Conservation (phyloP, 2,329 filamentous ascomycete species). For the Amylocarpus encephaloides region DNA sequence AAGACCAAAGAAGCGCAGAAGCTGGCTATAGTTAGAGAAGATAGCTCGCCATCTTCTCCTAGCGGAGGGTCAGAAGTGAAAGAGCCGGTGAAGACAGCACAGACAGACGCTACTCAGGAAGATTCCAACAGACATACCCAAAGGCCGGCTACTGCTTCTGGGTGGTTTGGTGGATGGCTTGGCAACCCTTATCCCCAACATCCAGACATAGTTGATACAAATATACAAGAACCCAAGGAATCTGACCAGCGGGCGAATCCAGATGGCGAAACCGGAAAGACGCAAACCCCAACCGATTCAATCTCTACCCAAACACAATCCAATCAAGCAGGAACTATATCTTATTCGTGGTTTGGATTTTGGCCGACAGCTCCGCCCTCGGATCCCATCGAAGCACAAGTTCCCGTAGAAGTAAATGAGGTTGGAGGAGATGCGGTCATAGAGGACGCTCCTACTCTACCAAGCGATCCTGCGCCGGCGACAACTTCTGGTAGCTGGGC, state of each 20-base stretch:
- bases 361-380: conserved; percentile 24
- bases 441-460: conserved; percentile 16
- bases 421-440: conserved; percentile 18
- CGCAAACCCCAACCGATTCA: neutral
- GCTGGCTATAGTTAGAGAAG: neutral
- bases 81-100: neutral
- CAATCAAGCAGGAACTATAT: neutral
- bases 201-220: conserved; percentile 4
- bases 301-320: neutral
- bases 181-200: conserved; percentile 27
- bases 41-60: neutral
- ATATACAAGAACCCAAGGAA: neutral
- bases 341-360: conserved; percentile 29
- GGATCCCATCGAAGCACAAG: conserved; percentile 21
- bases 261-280: neutral
- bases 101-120: neutral
- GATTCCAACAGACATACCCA: conserved; percentile 6
- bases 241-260: conserved; percentile 3
- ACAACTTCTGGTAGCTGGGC: conserved; percentile 69
- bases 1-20: neutral
- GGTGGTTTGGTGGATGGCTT: conserved; percentile 53
- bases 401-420: conserved; percentile 17
- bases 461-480: conserved; percentile 24
- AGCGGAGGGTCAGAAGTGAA: neutral
- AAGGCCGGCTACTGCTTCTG: conserved; percentile 33